Conservation (phyloP, 345 rosid species). For the Garcia nutans region DNA sequence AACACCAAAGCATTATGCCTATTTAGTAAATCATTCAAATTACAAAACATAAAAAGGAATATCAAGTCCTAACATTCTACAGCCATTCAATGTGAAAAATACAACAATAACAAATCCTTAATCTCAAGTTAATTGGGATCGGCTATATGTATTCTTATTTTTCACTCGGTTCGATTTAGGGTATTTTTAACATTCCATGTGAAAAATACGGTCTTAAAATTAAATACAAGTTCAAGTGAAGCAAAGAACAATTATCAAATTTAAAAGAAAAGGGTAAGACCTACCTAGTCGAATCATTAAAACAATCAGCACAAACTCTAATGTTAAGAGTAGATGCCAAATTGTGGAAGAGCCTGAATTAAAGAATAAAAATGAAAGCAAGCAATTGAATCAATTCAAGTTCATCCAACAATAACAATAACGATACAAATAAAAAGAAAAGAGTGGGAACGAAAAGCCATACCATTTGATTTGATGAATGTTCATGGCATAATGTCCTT, state of each 20-base stretch:
- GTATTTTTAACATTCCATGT: background rate
- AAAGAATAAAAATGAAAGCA: background rate
- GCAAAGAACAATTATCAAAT: constrained; percentile 8
- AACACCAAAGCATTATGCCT: too few species aligned
- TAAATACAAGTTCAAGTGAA: background rate
- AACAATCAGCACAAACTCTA: constrained; percentile 71
- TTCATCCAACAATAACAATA: background rate
- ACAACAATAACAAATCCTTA: too few species aligned
- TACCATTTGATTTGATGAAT: constrained; percentile 75
- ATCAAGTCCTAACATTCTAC: background rate
- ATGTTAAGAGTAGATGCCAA: constrained; percentile 47
- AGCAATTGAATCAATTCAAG: background rate
- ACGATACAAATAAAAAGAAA: too few species aligned
- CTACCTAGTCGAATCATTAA: constrained; percentile 50
- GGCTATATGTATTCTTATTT: too few species aligned
- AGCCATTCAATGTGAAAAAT: background rate
- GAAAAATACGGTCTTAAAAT: background rate
- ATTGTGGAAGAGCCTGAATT: constrained; percentile 60
- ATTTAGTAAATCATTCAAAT: too few species aligned
- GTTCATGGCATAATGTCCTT: constrained; percentile 67
- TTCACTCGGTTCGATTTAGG: too few species aligned
- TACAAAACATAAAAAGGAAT: background rate
- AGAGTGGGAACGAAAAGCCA: background rate
- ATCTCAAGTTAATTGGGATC: too few species aligned
- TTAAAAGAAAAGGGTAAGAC: background rate